These are phyloP conservation scores for Phytophthora fragariae DNA, from an alignment of 352 stramenopile species.

Conservation along the genomic window DNA sequence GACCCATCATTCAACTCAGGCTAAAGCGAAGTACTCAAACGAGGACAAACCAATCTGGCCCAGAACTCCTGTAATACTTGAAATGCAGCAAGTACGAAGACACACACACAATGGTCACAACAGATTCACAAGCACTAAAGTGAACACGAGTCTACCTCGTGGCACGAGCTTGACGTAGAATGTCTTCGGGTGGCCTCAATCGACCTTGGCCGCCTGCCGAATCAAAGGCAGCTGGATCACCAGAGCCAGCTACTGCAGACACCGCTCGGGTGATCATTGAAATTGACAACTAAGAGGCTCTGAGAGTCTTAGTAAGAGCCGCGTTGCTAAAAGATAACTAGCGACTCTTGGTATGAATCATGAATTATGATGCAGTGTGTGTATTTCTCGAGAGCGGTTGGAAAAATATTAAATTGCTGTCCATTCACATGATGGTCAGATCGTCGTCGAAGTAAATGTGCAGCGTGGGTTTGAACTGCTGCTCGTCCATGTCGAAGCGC, in stretches of 20 bases:
- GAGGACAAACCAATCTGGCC: constrained; percentile 53
- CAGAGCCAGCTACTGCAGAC: constrained; percentile 22
- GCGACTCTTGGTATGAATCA: constrained; percentile 17
- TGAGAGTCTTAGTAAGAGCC: not conserved
- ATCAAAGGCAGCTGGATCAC: constrained; percentile 16
- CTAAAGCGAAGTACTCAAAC: no score
- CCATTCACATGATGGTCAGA: constrained; percentile 73
- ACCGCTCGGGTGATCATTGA: constrained; percentile 34
- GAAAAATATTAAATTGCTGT: not conserved
- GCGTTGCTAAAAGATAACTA: not conserved
- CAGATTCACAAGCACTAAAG: not conserved
- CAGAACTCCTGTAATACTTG: constrained; percentile 56
- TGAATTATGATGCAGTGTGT: not conserved
- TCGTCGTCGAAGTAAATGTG: constrained; percentile 96
- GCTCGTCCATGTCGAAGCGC: constrained; percentile 87
- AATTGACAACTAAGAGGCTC: not conserved
- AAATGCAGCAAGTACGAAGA: constrained; percentile 1
- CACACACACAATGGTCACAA: constrained; percentile 1
- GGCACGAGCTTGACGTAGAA: constrained; percentile 56
- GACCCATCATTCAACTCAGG: not conserved
- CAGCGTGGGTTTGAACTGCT: constrained; percentile 89
- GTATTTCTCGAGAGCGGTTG: not conserved
- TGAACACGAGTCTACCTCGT: constrained; percentile 24
- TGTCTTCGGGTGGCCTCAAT: constrained; percentile 44
- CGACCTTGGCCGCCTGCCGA: constrained; percentile 14